Evolutionary conservation across 2,329 filamentous ascomycete species (phyloP).

Genomic region (Cladosporium sp.): DNA sequence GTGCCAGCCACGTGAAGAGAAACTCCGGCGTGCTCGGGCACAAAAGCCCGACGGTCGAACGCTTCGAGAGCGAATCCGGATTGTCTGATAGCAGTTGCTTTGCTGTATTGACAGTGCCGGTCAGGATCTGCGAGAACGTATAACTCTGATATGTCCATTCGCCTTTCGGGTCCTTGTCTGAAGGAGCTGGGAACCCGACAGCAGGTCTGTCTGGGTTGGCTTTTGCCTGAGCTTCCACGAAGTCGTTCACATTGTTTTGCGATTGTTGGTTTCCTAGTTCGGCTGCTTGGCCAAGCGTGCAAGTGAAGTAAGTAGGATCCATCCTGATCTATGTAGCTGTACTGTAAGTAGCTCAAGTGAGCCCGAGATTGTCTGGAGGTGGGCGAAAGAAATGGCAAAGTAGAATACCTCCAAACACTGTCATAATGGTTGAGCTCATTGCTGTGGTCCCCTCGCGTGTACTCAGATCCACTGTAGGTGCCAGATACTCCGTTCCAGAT

Average conservation of each 20-base stretch:
- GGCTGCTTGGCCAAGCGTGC: slow-evolving; percentile 59
- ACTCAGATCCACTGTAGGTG: slow-evolving; percentile 3
- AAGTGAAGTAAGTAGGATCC: slow-evolving; percentile 58
- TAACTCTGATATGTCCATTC: slow-evolving; percentile 33
- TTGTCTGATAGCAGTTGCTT: slow-evolving; percentile 29
- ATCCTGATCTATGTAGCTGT: neutral
- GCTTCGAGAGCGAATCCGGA: slow-evolving; percentile 18
- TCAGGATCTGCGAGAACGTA: slow-evolving; percentile 39
- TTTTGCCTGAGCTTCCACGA: slow-evolving; percentile 53
- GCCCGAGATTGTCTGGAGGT: neutral
- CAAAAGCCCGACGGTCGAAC: slow-evolving; percentile 53
- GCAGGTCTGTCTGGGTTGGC: slow-evolving; percentile 44
- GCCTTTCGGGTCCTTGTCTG: slow-evolving; percentile 14
- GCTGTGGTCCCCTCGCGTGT: slow-evolving; percentile 5
- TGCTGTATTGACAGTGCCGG: slow-evolving; percentile 41
- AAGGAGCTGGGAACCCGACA: slow-evolving; percentile 51
- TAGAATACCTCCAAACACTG: neutral
- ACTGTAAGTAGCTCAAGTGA: neutral
- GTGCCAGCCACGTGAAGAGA: slow-evolving; percentile 59
- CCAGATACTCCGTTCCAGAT: slow-evolving; percentile 12
- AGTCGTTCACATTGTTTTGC: slow-evolving; percentile 50
- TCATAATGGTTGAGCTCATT: slow-evolving; percentile 15
- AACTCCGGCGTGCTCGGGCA: slow-evolving; percentile 60
- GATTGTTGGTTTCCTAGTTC: slow-evolving; percentile 39
- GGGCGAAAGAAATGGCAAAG: neutral